These are phyloP conservation scores for Thelonectria olida DNA, from an alignment of 2,329 filamentous ascomycete species.

Conservation along the genomic window DNA sequence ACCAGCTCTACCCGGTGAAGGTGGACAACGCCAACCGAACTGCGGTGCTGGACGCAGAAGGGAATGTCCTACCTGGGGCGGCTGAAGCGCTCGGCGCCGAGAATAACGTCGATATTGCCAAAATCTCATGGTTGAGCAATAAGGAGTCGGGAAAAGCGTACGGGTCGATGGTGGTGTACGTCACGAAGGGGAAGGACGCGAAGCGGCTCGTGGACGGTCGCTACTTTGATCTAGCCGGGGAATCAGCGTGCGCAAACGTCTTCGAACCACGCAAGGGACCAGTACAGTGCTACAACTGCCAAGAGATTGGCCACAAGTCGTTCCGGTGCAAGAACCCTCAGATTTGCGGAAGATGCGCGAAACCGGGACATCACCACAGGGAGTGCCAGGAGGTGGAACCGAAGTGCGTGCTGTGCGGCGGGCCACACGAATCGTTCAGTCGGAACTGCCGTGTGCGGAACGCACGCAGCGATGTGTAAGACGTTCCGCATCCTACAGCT, in stretches of 20 bases:
- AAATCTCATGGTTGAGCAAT: conserved; percentile 39
- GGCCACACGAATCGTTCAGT: neutral
- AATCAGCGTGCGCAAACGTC: neutral
- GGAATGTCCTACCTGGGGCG: conserved; percentile 18
- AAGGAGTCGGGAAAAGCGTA: conserved; percentile 33
- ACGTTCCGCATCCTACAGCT: conserved; percentile 10
- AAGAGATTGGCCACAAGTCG: conserved; percentile 31
- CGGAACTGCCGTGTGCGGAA: neutral
- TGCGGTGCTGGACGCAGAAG: conserved; percentile 31
- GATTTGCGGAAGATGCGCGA: neutral
- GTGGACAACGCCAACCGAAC: conserved; percentile 35
- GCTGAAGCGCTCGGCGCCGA: conserved; percentile 31
- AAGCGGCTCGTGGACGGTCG: neutral
- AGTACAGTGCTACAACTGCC: conserved; percentile 43
- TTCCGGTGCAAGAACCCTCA: neutral
- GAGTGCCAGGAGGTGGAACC: neutral
- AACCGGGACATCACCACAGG: neutral
- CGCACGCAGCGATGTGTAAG: neutral
- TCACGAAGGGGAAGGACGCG: conserved; percentile 5
- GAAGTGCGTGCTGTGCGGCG: neutral
- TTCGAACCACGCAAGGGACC: conserved; percentile 36
- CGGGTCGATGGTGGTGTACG: conserved; percentile 37
- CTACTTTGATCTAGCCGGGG: neutral
- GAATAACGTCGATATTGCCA: conserved; percentile 36
- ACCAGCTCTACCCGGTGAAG: conserved; percentile 38